phyloP scores from a whole-genome alignment of 164 flowering plant species.

The Buxus sempervirens region DNA sequence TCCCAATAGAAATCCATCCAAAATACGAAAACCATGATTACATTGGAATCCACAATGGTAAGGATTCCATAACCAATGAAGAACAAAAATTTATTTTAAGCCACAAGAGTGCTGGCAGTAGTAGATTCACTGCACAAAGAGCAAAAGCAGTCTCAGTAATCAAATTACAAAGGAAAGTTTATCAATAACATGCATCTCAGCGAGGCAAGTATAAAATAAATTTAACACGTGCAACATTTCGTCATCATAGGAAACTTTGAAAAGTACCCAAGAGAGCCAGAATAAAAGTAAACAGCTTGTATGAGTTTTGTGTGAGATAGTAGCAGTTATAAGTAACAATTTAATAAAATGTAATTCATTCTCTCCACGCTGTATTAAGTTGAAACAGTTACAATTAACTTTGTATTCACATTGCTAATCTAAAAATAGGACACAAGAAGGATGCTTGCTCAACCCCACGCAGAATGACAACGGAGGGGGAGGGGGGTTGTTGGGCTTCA shows the following conservation, averaged over 20 bases:
- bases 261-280: not conserved
- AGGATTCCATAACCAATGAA: too few species aligned
- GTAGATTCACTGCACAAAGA: constrained; percentile 23
- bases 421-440: too few species aligned
- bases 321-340: not conserved
- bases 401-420: too few species aligned
- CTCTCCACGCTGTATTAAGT: too few species aligned
- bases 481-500: too few species aligned
- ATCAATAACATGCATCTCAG: not conserved
- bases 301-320: not conserved
- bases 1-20: not conserved
- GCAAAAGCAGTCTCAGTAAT: not conserved
- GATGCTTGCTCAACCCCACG: too few species aligned
- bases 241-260: not conserved
- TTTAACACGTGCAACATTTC: not conserved
- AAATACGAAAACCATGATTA: too few species aligned
- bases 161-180: too few species aligned
- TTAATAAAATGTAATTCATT: not conserved
- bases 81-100: not conserved
- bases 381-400: too few species aligned
- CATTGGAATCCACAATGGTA: too few species aligned
- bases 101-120: constrained; percentile 27
- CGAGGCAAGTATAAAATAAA: not conserved
- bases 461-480: too few species aligned
- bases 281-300: too few species aligned